A percentile compares a stretch with the other conserved stretches of the same genome.
These are phyloP conservation scores for Phytophthora pluvialis DNA, from an alignment of 352 stramenopile genomes.

Conservation along the genomic window DNA sequence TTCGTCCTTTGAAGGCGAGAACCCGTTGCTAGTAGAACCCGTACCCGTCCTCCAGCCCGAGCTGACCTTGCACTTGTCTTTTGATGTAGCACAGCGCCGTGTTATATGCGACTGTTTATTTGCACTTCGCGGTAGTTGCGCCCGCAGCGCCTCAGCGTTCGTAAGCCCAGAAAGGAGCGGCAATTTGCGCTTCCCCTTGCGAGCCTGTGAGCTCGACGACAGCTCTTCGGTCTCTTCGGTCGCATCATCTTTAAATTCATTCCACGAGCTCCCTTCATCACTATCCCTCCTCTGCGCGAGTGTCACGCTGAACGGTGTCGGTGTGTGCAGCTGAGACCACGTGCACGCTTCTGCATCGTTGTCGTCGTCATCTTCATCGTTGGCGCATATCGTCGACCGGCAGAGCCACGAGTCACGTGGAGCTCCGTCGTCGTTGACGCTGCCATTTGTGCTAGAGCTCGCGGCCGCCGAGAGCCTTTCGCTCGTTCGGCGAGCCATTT, in stretches of 20 bases:
- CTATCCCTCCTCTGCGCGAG: slow-evolving; percentile 7
- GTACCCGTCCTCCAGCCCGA: background rate
- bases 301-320: slow-evolving; percentile 11
- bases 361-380: slow-evolving; percentile 36
- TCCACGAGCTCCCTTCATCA: background rate
- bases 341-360: slow-evolving; percentile 20
- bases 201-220: background rate
- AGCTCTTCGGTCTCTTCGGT: background rate
- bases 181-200: slow-evolving; percentile 28
- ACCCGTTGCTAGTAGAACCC: background rate
- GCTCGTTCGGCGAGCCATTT: slow-evolving; percentile 35
- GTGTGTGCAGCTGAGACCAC: slow-evolving; percentile 36
- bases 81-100: background rate
- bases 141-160: slow-evolving; percentile 32
- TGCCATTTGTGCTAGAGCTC: slow-evolving; percentile 16
- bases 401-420: slow-evolving; percentile 58
- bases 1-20: slow-evolving; percentile 18
- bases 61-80: slow-evolving; percentile 12
- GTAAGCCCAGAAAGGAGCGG: slow-evolving; percentile 36
- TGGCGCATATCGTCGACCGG: slow-evolving; percentile 60
- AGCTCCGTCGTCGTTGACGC: slow-evolving; percentile 10
- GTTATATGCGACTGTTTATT: slow-evolving; percentile 6
- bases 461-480: slow-evolving; percentile 18
- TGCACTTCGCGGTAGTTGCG: slow-evolving; percentile 25
- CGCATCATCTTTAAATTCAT: slow-evolving; percentile 13